A percentile compares a stretch with the other conserved stretches of the same genome.
phyloP scores from a whole-genome alignment of 768 basidiomycete genomes.

The Coprinellus aureogranulatus region DNA sequence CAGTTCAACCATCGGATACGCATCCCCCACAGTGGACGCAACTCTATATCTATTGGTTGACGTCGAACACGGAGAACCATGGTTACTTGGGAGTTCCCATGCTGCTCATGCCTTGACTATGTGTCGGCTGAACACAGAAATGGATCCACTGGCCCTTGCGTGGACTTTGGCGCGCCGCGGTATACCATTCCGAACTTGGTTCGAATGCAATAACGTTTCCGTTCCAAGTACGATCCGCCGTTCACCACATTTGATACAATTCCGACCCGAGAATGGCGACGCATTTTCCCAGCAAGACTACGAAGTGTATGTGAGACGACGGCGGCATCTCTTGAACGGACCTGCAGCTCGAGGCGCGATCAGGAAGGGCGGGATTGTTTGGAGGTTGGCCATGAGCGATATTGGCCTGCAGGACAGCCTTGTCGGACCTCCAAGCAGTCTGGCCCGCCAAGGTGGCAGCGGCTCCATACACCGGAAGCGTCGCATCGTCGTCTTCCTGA shows the following conservation, averaged over 20 bases:
- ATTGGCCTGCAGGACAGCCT: not conserved
- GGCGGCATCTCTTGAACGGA: not conserved
- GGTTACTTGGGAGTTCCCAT: not conserved
- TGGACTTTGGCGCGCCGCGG: not conserved
- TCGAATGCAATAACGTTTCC: not conserved
- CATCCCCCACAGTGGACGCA: too few species aligned
- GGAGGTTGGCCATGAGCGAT: not conserved
- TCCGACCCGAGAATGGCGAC: not conserved
- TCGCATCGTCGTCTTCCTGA: constrained; percentile 49
- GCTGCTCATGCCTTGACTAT: not conserved
- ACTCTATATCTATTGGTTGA: not conserved
- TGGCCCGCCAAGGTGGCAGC: constrained; percentile 8
- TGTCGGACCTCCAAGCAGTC: not conserved
- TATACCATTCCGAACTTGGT: not conserved
- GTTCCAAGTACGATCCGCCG: not conserved
- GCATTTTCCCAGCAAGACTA: not conserved
- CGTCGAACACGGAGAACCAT: not conserved
- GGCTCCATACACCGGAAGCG: constrained; percentile 57
- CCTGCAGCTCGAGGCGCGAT: not conserved
- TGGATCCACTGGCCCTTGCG: not conserved
- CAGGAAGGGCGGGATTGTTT: not conserved
- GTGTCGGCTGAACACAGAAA: not conserved
- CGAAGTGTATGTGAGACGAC: not conserved
- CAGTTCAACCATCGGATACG: too few species aligned
- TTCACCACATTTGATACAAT: not conserved